Conservation (phyloP, 140 eudicot species). For the Cichorium intybus region DNA sequence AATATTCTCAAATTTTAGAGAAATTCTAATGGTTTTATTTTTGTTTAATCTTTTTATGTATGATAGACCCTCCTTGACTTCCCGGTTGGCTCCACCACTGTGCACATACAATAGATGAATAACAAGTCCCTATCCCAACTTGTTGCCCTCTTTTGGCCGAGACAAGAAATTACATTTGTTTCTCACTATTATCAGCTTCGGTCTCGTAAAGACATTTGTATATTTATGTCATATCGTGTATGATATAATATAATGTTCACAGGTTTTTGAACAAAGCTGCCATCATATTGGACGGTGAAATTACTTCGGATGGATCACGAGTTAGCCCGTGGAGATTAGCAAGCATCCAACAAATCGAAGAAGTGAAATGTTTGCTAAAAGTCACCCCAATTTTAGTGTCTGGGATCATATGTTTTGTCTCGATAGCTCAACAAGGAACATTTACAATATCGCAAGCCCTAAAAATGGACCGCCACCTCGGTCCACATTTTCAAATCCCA, state of each 20-base stretch:
- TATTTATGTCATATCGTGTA: conserved; percentile 27
- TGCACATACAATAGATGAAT: too few species aligned
- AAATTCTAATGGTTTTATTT: too few species aligned
- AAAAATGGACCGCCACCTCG: conserved; percentile 72
- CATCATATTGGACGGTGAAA: conserved; percentile 56
- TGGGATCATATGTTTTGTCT: conserved; percentile 56
- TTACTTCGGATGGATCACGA: conserved; percentile 46
- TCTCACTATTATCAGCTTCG: too few species aligned
- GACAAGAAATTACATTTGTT: too few species aligned
- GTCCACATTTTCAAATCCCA: conserved; percentile 71
- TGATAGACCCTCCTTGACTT: too few species aligned
- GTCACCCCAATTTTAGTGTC: conserved; percentile 71
- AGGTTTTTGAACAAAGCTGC: conserved; percentile 90
- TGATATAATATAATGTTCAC: neutral
- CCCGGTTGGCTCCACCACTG: too few species aligned
- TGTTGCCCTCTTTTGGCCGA: neutral
- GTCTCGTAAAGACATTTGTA: neutral
- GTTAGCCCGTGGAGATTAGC: conserved; percentile 55
- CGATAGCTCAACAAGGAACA: conserved; percentile 73
- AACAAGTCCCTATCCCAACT: too few species aligned
- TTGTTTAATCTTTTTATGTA: too few species aligned
- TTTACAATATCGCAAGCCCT: conserved; percentile 73
- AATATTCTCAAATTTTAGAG: too few species aligned
- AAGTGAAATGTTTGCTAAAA: conserved; percentile 66
- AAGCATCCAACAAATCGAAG: conserved; percentile 75